phyloP scores from a whole-genome alignment of 2,329 filamentous ascomycete genomes.

The Orbilia brochopaga region DNA sequence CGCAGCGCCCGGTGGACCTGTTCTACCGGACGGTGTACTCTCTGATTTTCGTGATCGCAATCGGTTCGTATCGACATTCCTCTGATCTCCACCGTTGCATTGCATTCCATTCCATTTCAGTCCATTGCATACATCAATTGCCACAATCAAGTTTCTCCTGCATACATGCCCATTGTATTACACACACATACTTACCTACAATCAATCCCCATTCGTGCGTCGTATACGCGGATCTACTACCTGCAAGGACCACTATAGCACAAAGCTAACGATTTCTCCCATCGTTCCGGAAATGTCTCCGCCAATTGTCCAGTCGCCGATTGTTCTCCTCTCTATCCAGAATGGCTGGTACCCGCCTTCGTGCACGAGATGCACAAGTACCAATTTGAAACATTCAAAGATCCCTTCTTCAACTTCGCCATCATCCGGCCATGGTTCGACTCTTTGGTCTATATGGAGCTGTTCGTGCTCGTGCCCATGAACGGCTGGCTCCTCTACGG shows the following conservation, averaged over 20 bases:
- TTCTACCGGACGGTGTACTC: constrained; percentile 42
- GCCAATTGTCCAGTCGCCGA: constrained; percentile 26
- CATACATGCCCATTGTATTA: too few species aligned
- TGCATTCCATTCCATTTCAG: background rate
- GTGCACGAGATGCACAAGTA: constrained; percentile 32
- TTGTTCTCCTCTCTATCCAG: constrained; percentile 42
- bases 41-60: constrained; percentile 33
- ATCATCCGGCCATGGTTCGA: constrained; percentile 47
- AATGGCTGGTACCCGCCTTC: constrained; percentile 37
- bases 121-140: too few species aligned
- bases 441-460: constrained; percentile 33
- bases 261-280: too few species aligned
- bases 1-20: constrained; percentile 31
- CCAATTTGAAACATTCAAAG: constrained; percentile 44
- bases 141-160: too few species aligned
- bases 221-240: background rate
- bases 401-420: constrained; percentile 38
- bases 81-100: too few species aligned
- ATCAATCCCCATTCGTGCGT: background rate
- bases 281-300: background rate
- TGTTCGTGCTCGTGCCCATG: constrained; percentile 39
- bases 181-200: too few species aligned
- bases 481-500: constrained; percentile 45
- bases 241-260: background rate
- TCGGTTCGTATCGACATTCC: constrained; percentile 29